Base-by-base conservation (phyloP, 345 rosid species). In the Boechera stricta region DNA sequence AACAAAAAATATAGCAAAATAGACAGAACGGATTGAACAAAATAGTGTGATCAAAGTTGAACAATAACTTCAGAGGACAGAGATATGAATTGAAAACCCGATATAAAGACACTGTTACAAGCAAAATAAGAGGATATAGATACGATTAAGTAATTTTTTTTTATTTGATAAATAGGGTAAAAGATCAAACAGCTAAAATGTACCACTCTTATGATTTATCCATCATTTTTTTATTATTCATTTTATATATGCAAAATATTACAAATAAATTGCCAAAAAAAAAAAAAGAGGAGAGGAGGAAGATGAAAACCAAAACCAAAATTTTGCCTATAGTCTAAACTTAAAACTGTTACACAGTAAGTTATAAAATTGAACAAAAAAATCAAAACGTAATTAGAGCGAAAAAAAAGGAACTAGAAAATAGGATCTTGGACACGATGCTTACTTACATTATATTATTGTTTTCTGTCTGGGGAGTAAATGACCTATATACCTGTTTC, bases 401-500 rank as follows among this genome's bases (percentile, higher is more conserved):
- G 53, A 36, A 10, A 18, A 18, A 7, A 28, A 69, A 69, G 44
- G 21, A 69, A 51, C 63, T 69, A 31, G 52, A 69, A 54, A 35
- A 45, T 56, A 77, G 38, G 76, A 64, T 48, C 45, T 49, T 39
- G 59, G 54, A 72, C 62, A 77, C 68, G 45, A 64, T 70, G 60
- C 54, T 28, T 64, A 29, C 56, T 62, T 6, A 49, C 44, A 24
- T 49, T 35, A 49, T 54, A 24, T 49, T 35, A 35, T 35, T 35
- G 38, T 52, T 52, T 32, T 61, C 1, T 60, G 64, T 41, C 63
- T 61, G 57, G 55, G 11, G 36, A 76, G 56, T 76, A 76, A 76
- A 61, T 32, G 70, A 10, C 3, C 29, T 38, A 18, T 21, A 76
- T 24, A 76, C 52, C 38, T 31, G 64, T 61, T 51, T 69, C 24